Base-by-base conservation (phyloP, 1,139 yeast genomes). In the Scheffersomyces segobiensis region DNA sequence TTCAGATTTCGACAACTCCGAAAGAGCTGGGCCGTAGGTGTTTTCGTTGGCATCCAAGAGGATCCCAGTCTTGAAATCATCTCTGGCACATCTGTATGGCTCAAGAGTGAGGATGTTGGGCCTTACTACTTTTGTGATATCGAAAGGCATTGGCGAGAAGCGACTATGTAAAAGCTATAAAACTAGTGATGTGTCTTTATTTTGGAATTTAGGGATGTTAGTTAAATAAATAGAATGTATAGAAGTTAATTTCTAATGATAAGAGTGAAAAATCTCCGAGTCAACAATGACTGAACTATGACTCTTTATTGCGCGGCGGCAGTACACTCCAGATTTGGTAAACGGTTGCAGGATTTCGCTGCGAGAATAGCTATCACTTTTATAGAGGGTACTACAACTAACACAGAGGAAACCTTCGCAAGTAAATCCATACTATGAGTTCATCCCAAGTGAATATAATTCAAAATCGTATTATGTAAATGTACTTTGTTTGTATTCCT, bases 1-100 rank as follows among this genome's bases (percentile, higher is more conserved):
- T 58, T 78, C 83, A 12, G 63, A 64, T 3, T 60, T 57, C 1
- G 75, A 65, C 17, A 73, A 53, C 7, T 62, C 47, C 1, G 71
- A 56, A 21, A 92, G 75, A 0, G 97, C 87, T 1, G 98, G 96
- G 0, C 99, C 99, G 70, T 89, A 90, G 7, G 99, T 89, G 70
- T 95, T 95, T 75, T 95, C 99, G 70, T 96, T 95, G 57, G 99
- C 99, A 74, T 95, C 99, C 54, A 95, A 80, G 49, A 96, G 79
- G 50, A 95, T 81, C 18, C 98, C 99, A 46, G 83, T 92, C 61
- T 86, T 89, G 61, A 60, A 63, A 52, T 66, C 70, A 58, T 95
- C 99, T 74, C 99, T 80, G 1, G 99, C 99, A 75, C 99, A 95
- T 58, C 97, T 83, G 72, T 95, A 95, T 12, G 99, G 98, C 75